Evolutionary conservation across 352 stramenopile genomes (phyloP).

Genomic region (Pythium aquatile): DNA sequence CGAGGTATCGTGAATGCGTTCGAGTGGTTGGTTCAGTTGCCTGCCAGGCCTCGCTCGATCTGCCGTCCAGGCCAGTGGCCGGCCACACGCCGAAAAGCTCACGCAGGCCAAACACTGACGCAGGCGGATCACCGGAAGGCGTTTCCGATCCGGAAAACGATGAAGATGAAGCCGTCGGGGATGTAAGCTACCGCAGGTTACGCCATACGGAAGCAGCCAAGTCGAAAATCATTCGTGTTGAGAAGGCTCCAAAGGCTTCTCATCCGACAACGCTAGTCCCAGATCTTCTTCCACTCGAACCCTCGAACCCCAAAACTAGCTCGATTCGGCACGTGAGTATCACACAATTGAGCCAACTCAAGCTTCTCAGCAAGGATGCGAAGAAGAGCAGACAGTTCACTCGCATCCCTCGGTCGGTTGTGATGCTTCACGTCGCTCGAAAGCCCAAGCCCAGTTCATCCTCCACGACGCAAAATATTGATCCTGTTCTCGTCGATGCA

Average conservation of each 20-base stretch:
- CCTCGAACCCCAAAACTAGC: neutral
- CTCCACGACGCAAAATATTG: neutral
- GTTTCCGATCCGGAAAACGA: neutral
- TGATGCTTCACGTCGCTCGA: neutral
- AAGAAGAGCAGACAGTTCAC: neutral
- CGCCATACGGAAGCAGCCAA: no score
- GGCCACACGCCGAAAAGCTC: neutral
- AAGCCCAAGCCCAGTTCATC: no score
- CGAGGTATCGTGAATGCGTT: no score
- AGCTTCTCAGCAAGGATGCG: neutral
- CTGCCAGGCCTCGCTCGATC: neutral
- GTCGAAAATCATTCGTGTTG: no score
- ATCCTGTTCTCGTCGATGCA: neutral
- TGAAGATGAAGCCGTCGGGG: neutral
- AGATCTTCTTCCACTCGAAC: neutral
- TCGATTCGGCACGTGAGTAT: neutral
- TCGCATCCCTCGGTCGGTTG: neutral
- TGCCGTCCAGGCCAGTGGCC: no score
- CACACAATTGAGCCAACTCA: neutral
- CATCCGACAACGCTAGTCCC: neutral
- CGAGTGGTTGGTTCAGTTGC: neutral
- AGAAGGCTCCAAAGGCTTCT: neutral
- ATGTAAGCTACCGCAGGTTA: no score
- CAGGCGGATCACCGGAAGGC: neutral
- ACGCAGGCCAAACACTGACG: no score